Conservation (phyloP, 768 basidiomycete genomes). For the Thelephora aurantiotincta region DNA sequence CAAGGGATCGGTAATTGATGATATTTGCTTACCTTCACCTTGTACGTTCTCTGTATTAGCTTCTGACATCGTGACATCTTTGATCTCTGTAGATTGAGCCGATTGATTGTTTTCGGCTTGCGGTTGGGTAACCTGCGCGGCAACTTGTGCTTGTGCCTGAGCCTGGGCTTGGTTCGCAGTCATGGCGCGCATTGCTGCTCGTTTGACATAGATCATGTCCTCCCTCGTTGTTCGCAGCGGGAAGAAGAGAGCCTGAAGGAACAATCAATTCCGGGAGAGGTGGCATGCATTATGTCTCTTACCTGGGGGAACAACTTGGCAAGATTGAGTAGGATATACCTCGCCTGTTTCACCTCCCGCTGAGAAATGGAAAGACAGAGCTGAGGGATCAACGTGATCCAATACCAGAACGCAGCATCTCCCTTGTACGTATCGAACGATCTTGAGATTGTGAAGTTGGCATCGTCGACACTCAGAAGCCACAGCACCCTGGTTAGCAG, state of each 20-base stretch:
- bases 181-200: constrained; percentile 22
- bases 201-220: constrained; percentile 39
- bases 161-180: constrained; percentile 4
- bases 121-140: not conserved
- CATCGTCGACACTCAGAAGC: constrained; percentile 89
- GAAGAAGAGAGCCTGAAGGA: constrained; percentile 79
- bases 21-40: too few relatives aligned
- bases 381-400: constrained; percentile 96
- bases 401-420: constrained; percentile 95
- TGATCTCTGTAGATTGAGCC: not conserved
- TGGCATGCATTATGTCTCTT: constrained; percentile 14
- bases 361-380: constrained; percentile 81
- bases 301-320: constrained; percentile 91
- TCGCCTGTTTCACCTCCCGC: constrained; percentile 86
- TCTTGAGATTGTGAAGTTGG: constrained; percentile 48
- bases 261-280: not conserved
- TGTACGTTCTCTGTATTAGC: not conserved
- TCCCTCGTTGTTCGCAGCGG: constrained; percentile 76
- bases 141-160: constrained; percentile 6
- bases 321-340: constrained; percentile 76
- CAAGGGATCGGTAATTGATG: not conserved
- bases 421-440: constrained; percentile 94
- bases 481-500: constrained; percentile 89
- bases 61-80: not conserved
- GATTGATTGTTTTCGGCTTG: too few relatives aligned